phyloP scores from a whole-genome alignment of 2,329 filamentous ascomycete genomes.

The Aspergillus novofumigatus region DNA sequence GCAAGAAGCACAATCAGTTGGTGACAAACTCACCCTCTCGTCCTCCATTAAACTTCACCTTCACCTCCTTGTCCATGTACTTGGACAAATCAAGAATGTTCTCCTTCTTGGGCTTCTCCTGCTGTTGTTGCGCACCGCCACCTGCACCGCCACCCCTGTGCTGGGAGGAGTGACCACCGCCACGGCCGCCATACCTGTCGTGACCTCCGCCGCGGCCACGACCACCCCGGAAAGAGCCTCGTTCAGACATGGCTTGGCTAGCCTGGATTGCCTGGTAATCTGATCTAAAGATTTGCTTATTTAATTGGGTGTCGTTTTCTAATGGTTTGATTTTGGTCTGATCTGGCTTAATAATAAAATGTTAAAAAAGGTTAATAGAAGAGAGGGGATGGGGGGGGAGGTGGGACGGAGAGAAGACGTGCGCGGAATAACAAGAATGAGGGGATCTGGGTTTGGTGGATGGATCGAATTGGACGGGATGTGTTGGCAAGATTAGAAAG shows the following conservation, averaged over 20 bases:
- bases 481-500: not conserved
- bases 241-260: conserved; percentile 36
- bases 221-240: conserved; percentile 55
- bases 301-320: not conserved
- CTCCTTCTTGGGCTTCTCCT: conserved; percentile 91
- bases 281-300: not conserved
- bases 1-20: not conserved
- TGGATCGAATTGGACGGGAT: not conserved
- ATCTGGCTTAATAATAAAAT: conserved; percentile 1
- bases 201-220: conserved; percentile 36
- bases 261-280: not conserved
- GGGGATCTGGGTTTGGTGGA: conserved; percentile 1
- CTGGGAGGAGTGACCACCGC: conserved; percentile 38
- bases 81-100: conserved; percentile 94
- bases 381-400: not conserved
- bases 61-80: conserved; percentile 95
- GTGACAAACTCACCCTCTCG: conserved; percentile 65
- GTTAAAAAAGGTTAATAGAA: conserved; percentile 3
- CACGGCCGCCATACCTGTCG: conserved; percentile 40
- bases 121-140: conserved; percentile 48
- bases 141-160: conserved; percentile 47
- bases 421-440: conserved; percentile 5
- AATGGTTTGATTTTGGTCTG: conserved; percentile 1
- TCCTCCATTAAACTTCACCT: conserved; percentile 94
- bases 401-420: not conserved